Evolutionary conservation across 495 filamentous ascomycete genomes (phyloP).

Genomic region (Aspergillus carlsbadensis): DNA sequence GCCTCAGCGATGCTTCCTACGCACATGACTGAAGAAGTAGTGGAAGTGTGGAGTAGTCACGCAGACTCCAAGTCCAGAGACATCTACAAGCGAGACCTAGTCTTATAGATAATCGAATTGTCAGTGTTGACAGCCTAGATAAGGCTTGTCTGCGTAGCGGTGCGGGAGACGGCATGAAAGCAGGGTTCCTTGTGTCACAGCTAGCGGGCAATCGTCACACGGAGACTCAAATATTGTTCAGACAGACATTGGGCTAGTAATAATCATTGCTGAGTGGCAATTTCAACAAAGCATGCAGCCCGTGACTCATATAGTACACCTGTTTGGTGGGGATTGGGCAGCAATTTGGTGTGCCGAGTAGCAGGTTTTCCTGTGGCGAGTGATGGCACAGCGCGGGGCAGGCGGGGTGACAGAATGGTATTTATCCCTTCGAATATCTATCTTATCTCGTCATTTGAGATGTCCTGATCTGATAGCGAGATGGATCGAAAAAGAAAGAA

Average conservation of each 20-base stretch:
- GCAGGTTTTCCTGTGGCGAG: background rate
- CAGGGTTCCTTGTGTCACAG: background rate
- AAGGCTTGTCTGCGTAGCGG: background rate
- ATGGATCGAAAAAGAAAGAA: background rate
- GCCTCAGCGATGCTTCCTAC: background rate
- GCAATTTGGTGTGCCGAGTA: background rate
- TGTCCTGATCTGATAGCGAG: background rate
- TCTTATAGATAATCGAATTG: background rate
- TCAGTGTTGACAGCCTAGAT: background rate
- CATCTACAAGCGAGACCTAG: background rate
- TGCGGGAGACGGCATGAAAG: slow-evolving; percentile 3
- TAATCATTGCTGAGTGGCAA: background rate
- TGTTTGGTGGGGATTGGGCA: slow-evolving; percentile 9
- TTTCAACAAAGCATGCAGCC: background rate
- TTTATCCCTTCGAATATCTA: background rate
- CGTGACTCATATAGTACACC: slow-evolving; percentile 4
- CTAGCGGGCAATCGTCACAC: background rate
- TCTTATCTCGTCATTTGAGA: background rate
- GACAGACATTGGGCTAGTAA: background rate
- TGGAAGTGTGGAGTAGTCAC: background rate
- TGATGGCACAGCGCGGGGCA: background rate
- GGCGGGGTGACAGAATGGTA: background rate
- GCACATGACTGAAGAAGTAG: background rate
- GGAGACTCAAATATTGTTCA: background rate
- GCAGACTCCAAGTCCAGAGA: no score